These are phyloP conservation scores for Phytophthora ramorum DNA, from an alignment of 352 stramenopile species.

Conservation along the genomic window DNA sequence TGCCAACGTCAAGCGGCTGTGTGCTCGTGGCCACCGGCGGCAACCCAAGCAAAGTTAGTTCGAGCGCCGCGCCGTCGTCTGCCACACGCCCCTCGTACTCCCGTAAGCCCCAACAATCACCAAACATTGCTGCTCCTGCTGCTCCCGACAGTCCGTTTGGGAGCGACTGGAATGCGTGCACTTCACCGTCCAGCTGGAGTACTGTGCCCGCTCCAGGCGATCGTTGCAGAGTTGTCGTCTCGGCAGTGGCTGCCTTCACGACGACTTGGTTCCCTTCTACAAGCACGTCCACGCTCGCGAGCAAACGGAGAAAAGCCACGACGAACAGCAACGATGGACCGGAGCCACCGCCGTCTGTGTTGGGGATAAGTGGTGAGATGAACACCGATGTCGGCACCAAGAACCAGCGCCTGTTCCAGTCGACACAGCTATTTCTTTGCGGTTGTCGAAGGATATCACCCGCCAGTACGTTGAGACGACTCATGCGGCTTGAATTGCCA, in stretches of 20 bases:
- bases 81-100: slow-evolving; percentile 4
- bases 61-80: not conserved
- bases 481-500: not conserved
- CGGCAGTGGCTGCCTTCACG: not conserved
- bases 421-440: not conserved
- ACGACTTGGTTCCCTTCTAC: not conserved
- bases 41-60: not conserved
- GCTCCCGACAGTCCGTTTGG: slow-evolving; percentile 1
- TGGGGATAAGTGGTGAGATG: not conserved
- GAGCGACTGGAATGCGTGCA: not conserved
- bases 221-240: not conserved
- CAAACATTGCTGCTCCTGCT: not conserved
- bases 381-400: slow-evolving; percentile 10
- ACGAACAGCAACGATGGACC: slow-evolving; percentile 2
- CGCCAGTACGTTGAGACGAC: not conserved
- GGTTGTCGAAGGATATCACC: not conserved
- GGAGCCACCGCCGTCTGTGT: not conserved
- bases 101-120: not conserved
- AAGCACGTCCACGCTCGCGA: slow-evolving; percentile 3
- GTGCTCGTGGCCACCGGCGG: not conserved
- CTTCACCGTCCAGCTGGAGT: slow-evolving; percentile 2
- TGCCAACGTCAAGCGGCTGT: not conserved
- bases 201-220: not conserved
- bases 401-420: slow-evolving; percentile 9
- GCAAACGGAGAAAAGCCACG: not conserved